Evolutionary conservation across 2,329 filamentous ascomycete species (phyloP), one percentile per base, ranked within the genome.

Genomic region (Epichloe uncinata): DNA sequence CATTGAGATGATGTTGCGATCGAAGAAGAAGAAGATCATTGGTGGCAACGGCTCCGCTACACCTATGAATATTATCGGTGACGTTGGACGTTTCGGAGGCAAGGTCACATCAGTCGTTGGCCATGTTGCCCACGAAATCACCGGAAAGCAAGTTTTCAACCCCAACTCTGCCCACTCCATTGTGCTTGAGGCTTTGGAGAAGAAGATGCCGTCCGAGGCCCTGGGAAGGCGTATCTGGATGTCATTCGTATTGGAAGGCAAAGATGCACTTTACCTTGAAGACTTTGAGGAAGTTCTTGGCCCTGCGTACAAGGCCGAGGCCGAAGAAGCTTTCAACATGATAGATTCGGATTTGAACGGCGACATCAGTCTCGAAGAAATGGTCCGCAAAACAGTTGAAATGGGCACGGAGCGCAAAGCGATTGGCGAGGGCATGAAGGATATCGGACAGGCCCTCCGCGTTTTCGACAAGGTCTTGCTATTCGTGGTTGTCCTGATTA

Each of bases 211-310:
- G 6, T 87, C 89, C 0, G 90, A 97, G 64, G 93, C 93, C n/a
- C 72, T 97, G 51, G 90, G 87, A n/a, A 84, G 81, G 57, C 85
- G 93, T 60, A 84, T 97, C 55, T 97, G 93, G 93, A 95, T 96
- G 87, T 96, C 90, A 1, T 95, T 96, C 63, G 93, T 95, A 1
- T 81, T 93, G 4, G 91, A 97, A 66, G 89, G 88, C 58, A 82
- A 82, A 52, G 87, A 96, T 40, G 73, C 83, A 0, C 73, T 98
- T 8, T 87, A 78, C 57, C 67, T 78, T 8, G 88, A 95, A 4
- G 93, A 98, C 62, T 77, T 98, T 37, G 64, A 82, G 30, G 91
- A 97, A 63, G 91, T 97, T 9, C 82, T 98, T 52, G 91, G 91
- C 2, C 70, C 78, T 0, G 78, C 79, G 5, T 82, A 85, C 59